These are phyloP conservation scores for cucumber (Cucumis sativus) DNA, from an alignment of 306 rosid species.

Conservation along the genomic window Cucumber_9930_V3 NC_026657.2:31859501-31860000, in stretches of 20 bases:
- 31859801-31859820: background rate
- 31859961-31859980: no score
- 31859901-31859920: background rate
- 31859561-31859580: no score
- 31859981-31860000: background rate
- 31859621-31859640: background rate
- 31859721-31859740: background rate
- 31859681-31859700: background rate
- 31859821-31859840: constrained; percentile 1
- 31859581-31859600: no score
- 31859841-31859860: background rate
- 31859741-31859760: background rate
- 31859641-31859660: background rate
- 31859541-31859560: no score
- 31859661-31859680: background rate
- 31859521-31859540: no score
- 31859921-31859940: background rate
- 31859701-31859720: background rate
- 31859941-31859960: background rate
- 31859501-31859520: no score
- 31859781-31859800: background rate
- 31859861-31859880: background rate
- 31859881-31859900: background rate
- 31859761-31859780: background rate
- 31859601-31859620: background rate